A percentile compares a stretch with the other conserved stretches of the same genome.
Evolutionary conservation across 139 green algal species (phyloP).

Genomic region (Deuterostichococcus epilithicus): DNA sequence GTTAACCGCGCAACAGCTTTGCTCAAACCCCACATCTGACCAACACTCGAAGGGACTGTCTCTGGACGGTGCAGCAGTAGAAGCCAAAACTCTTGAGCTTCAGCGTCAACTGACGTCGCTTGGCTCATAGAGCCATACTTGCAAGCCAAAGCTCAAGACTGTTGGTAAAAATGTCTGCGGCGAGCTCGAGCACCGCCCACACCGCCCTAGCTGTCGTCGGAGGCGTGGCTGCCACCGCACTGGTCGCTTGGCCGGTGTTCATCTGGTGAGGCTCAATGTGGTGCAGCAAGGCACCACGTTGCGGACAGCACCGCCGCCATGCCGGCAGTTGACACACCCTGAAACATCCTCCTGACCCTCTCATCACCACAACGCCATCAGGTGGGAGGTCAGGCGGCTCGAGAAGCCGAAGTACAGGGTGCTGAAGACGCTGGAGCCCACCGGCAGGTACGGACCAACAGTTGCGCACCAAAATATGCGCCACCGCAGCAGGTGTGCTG

Average conservation of each 20-base stretch:
- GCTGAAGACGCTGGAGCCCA: conserved; percentile 25
- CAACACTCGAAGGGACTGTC: no score
- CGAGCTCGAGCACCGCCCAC: not conserved
- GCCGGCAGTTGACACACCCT: not conserved
- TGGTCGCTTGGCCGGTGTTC: conserved; percentile 20
- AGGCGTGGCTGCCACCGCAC: not conserved
- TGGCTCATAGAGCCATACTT: no score
- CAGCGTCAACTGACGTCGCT: no score
- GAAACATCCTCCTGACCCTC: no score
- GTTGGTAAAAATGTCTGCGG: not conserved
- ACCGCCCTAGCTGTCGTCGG: not conserved
- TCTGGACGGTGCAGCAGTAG: no score
- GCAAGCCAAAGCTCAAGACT: no score
- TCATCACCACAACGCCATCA: no score
- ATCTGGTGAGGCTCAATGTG: no score
- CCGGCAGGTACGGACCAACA: conserved; percentile 4
- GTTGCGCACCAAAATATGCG: no score
- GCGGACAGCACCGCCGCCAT: not conserved
- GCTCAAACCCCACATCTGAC: no score
- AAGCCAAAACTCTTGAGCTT: no score
- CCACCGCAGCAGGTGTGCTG: not conserved
- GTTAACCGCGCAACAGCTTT: no score
- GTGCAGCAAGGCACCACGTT: not conserved
- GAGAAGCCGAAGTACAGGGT: conserved; percentile 56
- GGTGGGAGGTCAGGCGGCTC: conserved; percentile 32